Percentiles rank a stretch among this genome's conserved stretches.
These are phyloP conservation scores for Stentor coeruleus DNA, from an alignment of 73 alveolate genomes.

Conservation along the genomic window DNA sequence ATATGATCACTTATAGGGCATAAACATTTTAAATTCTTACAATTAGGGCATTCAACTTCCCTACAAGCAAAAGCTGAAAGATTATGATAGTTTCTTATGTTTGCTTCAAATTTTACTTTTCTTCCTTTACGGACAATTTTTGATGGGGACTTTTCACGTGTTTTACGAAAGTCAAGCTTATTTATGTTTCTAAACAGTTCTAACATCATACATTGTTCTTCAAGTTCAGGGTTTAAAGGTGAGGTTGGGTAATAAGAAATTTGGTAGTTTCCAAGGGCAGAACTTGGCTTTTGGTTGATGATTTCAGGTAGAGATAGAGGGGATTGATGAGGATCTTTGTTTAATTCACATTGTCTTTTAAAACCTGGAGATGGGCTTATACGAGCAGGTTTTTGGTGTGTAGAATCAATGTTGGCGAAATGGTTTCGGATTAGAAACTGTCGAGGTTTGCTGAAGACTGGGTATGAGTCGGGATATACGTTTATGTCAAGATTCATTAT, in stretches of 20 bases:
- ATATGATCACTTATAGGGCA: too few relatives aligned
- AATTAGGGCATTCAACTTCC: too few relatives aligned
- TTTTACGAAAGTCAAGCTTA: background rate
- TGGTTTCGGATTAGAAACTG: slow-evolving; percentile 4
- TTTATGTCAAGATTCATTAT: background rate
- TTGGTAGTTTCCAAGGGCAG: background rate
- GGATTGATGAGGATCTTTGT: background rate
- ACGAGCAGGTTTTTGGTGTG: background rate
- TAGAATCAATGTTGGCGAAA: background rate
- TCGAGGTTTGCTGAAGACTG: background rate
- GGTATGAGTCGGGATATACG: background rate
- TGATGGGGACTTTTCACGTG: background rate
- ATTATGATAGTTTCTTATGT: background rate
- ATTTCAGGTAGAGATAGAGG: background rate
- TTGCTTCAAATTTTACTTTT: background rate
- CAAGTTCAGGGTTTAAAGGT: background rate
- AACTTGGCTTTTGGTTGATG: background rate
- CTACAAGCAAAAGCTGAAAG: too few relatives aligned
- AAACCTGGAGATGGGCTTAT: background rate
- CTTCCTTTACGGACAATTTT: background rate
- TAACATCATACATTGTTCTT: background rate
- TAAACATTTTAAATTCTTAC: too few relatives aligned
- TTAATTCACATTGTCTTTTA: background rate
- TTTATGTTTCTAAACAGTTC: background rate
- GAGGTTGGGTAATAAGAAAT: background rate